Conservation (phyloP, 2,329 filamentous ascomycete species). For the Rhexocercosporidium sp. region DNA sequence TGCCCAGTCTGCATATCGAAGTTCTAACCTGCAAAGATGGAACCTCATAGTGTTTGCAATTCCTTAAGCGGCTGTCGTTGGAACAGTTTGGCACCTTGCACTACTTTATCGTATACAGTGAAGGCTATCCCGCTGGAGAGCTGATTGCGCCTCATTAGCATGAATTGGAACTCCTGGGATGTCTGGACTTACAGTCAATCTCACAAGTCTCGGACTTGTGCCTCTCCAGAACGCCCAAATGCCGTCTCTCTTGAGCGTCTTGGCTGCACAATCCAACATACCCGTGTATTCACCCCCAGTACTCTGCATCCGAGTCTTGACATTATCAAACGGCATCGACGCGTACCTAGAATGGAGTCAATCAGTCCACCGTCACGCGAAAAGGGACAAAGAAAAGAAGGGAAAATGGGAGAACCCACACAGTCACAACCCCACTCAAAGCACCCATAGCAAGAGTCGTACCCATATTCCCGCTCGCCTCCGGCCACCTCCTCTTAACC, state of each 20-base stretch:
- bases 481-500: slow-evolving; percentile 11
- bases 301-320: slow-evolving; percentile 37
- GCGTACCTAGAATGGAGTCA: slow-evolving; percentile 17
- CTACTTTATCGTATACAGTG: slow-evolving; percentile 19
- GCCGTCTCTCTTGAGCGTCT: slow-evolving; percentile 12
- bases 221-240: slow-evolving; percentile 24
- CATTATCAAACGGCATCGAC: slow-evolving; percentile 37
- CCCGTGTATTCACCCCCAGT: slow-evolving; percentile 13
- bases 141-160: slow-evolving; percentile 3
- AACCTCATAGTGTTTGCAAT: neutral
- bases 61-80: neutral
- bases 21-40: neutral
- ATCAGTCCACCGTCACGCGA: neutral
- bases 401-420: slow-evolving; percentile 25
- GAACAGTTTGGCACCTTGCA: slow-evolving; percentile 1
- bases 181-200: slow-evolving; percentile 19
- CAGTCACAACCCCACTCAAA: slow-evolving; percentile 32
- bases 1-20: neutral
- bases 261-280: slow-evolving; percentile 15
- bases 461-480: neutral
- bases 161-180: neutral
- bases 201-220: slow-evolving; percentile 24
- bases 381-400: no score
- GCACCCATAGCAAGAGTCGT: slow-evolving; percentile 29
- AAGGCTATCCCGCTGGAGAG: slow-evolving; percentile 23